Evolutionary conservation across 805 yeast genomes (phyloP), one percentile per base, ranked within the genome.

Genomic region (Metschnikowia peoriensis): DNA sequence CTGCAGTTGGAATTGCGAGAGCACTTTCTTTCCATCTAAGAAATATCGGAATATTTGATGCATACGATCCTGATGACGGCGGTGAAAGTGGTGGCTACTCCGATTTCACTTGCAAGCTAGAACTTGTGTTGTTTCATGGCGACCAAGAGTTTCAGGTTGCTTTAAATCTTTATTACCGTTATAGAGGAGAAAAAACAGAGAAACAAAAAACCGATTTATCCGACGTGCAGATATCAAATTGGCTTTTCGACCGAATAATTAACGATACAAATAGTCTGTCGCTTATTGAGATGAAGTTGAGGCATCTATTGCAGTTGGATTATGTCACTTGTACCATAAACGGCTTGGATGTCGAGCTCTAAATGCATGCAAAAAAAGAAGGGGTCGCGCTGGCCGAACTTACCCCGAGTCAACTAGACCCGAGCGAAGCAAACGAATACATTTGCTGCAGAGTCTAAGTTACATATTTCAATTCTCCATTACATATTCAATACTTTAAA

Each of bases 31-130:
- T 47, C 28, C 62, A 58, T 29, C 41, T 59, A 35, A 32, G 54
- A 28, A 42, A 50, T 10, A 49, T 54, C 39, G 62, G 62, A 6
- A 39, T 58, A 28, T 48, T 59, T 9, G 60, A 57, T 27, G 60
- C 55, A 9, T 57, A 48, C 51, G 51, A 47, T 32, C 53, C 53
- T 5, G 53, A 50, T 15, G 53, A 50, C 17, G 53, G 53, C 41
- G 40, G 47, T 12, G 50, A 50, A 34, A 50, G 50, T 37, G 53
- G 47, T 7, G 44, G 46, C 14, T 28, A 35, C 12, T 37, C 54
- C 7, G 49, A 46, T 29, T 52, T 47, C 41, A 46, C 43, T 12
- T 59, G 59, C 50, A 57, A 53, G 28, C 37, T 59, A 34, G 43
- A 38, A 14, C 17, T 55, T 28, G 52, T 41, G 35, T 40, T 59